Evolutionary conservation across 768 basidiomycete genomes (phyloP).

Genomic region (Chlorophyllum brunneum): DNA sequence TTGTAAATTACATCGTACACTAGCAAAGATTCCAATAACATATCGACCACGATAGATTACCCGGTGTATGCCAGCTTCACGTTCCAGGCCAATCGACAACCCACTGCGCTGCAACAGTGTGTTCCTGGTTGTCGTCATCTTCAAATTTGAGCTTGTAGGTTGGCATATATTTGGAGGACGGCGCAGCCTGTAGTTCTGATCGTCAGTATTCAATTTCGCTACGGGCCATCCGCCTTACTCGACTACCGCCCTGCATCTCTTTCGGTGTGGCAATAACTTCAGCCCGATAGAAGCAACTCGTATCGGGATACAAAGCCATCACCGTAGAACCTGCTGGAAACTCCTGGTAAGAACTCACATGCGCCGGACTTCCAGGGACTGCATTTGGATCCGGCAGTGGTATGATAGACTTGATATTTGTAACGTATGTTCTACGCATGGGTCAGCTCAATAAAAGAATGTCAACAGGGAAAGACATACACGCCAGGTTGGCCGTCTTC

Average conservation of each 20-base stretch:
- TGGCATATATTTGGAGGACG: constrained; percentile 46
- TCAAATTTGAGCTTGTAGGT: constrained; percentile 83
- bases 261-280: constrained; percentile 73
- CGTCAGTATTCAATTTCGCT: not conserved
- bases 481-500: constrained; percentile 73
- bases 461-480: constrained; percentile 25
- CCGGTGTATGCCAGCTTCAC: not conserved
- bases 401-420: constrained; percentile 67
- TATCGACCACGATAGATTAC: constrained; percentile 5
- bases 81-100: constrained; percentile 74
- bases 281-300: constrained; percentile 87
- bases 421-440: constrained; percentile 36
- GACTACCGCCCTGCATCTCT: constrained; percentile 32
- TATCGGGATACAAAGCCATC: constrained; percentile 88
- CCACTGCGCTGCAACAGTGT: constrained; percentile 69
- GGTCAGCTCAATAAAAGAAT: constrained; percentile 8
- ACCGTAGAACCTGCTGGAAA: constrained; percentile 71
- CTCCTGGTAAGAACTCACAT: constrained; percentile 66
- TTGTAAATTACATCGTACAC: constrained; percentile 10
- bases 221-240: constrained; percentile 22
- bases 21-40: constrained; percentile 7
- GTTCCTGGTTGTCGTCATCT: constrained; percentile 84
- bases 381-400: constrained; percentile 76
- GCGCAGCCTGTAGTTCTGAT: constrained; percentile 21
- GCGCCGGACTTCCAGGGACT: constrained; percentile 51